Base-by-base conservation (phyloP, 768 basidiomycete genomes). In the Cubamyces lactineus region DNA sequence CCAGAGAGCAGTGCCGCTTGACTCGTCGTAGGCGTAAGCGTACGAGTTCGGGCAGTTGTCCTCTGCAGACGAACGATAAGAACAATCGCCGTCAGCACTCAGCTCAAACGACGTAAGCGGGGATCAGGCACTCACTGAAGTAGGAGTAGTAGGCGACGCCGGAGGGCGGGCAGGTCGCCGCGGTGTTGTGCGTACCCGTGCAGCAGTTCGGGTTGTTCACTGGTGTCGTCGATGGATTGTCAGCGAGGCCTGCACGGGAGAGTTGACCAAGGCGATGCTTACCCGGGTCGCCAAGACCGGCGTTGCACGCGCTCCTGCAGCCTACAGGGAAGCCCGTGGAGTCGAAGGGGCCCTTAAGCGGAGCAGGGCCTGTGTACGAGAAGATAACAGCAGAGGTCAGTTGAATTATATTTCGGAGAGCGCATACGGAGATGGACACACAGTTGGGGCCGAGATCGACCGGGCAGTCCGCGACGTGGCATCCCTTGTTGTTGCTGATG, bases 121-220 rank as follows among this genome's bases (percentile, higher is more conserved):
- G n/a, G n/a, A n/a, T n/a, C n/a, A n/a, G n/a, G n/a, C 28, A 71
- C 74, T 40, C 43, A 79, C 81, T 84, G 74, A 83, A 83, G 71
- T 80, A 83, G 57, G 63, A 69, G 65, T 79, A 79, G 65, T 73
- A 77, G 17, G 46, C 63, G 15, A 79, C 77, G 17, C 76, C 76
- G 9, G 82, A 82, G n/a, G 76, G 65, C 15, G 85, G 86, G 70
- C 87, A 89, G 0, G 85, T 86, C 16, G 69, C 72, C 1, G 84
- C 71, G 5, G 83, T 85, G 70, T 71, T 73, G 72, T 80, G 76
- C 40, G 70, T 72, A 12, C 88, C 88, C 13, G 80, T 80, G 76
- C 88, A 89, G 71, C 88, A 89, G 67, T 87, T 86, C 5, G 78
- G 72, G 23, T 85, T 86, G 73, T 89, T 81, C 40, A 66, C 84